Percentiles rank a stretch among this genome's conserved stretches.
Conservation (phyloP, 805 yeast species). For the Starmerella asiatica region DNA sequence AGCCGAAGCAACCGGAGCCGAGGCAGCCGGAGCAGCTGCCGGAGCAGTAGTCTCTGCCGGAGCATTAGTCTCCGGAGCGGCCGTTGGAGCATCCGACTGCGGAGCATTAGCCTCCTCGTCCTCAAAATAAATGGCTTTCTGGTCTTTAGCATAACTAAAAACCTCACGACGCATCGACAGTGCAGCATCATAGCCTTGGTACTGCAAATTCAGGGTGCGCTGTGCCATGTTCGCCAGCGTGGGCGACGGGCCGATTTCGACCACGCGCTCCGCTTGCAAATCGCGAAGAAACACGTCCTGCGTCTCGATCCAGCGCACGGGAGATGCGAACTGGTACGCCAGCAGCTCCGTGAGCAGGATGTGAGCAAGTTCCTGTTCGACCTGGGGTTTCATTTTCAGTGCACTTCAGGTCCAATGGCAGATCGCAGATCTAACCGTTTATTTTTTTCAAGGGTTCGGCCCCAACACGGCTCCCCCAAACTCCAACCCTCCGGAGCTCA, state of each 20-base stretch:
- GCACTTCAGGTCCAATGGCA: too few species aligned
- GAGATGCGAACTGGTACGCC: conserved; percentile 98
- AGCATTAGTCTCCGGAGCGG: conserved; percentile 38
- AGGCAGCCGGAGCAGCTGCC: conserved; percentile 47
- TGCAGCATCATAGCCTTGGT: conserved; percentile 97
- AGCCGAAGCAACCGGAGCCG: conserved; percentile 42
- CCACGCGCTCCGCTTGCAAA: conserved; percentile 90
- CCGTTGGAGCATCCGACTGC: conserved; percentile 24
- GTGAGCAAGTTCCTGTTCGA: conserved; percentile 95
- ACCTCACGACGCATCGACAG: conserved; percentile 85
- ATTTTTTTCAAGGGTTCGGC: not conserved
- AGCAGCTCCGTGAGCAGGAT: conserved; percentile 84
- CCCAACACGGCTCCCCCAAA: not conserved
- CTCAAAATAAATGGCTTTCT: conserved; percentile 91
- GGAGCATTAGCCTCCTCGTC: conserved; percentile 27
- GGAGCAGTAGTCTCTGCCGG: conserved; percentile 50
- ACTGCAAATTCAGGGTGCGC: conserved; percentile 87
- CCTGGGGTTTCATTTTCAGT: conserved; percentile 70
- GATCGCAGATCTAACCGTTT: too few species aligned
- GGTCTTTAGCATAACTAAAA: conserved; percentile 87
- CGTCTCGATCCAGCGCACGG: conserved; percentile 99
- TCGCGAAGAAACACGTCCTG: conserved; percentile 94
- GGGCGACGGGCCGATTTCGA: conserved; percentile 98
- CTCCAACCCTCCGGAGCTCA: too few species aligned
- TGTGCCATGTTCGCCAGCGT: conserved; percentile 98